These are phyloP conservation scores for Penicillium subrubescens DNA, from an alignment of 495 filamentous ascomycete genomes.

Conservation along the genomic window DNA sequence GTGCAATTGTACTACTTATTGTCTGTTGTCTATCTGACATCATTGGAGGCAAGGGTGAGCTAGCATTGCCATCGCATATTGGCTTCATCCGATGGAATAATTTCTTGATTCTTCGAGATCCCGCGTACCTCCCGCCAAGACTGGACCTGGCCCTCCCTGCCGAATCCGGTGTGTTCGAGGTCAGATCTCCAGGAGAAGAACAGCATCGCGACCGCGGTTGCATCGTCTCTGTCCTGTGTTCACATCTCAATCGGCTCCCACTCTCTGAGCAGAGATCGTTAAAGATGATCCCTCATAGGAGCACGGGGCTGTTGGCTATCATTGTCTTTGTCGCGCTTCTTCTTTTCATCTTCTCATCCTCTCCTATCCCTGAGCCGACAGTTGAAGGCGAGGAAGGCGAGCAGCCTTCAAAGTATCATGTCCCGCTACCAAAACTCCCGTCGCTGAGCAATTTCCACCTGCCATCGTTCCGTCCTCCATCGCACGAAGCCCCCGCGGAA, in stretches of 20 bases:
- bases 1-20: background rate
- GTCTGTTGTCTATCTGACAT: constrained; percentile 11
- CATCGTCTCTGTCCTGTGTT: background rate
- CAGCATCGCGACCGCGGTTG: constrained; percentile 11
- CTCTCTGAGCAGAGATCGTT: constrained; percentile 7
- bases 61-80: background rate
- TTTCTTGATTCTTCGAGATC: background rate
- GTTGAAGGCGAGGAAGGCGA: constrained; percentile 26
- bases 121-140: constrained; percentile 6
- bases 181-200: constrained; percentile 16
- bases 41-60: constrained; percentile 9
- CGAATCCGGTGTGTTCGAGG: constrained; percentile 22
- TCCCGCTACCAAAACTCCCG: constrained; percentile 47
- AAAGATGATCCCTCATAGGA: constrained; percentile 48
- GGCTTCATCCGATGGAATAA: constrained; percentile 14
- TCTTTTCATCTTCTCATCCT: constrained; percentile 49
- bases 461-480: constrained; percentile 61
- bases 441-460: constrained; percentile 40
- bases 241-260: constrained; percentile 4
- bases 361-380: constrained; percentile 34
- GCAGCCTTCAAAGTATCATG: constrained; percentile 33
- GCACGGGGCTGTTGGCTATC: constrained; percentile 44
- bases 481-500: constrained; percentile 79
- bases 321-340: constrained; percentile 47
- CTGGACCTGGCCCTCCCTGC: constrained; percentile 10